Percentiles rank a stretch among this genome's conserved stretches.
Conservation (phyloP, 73 alveolate species). For the Paramecium sonneborni region DNA sequence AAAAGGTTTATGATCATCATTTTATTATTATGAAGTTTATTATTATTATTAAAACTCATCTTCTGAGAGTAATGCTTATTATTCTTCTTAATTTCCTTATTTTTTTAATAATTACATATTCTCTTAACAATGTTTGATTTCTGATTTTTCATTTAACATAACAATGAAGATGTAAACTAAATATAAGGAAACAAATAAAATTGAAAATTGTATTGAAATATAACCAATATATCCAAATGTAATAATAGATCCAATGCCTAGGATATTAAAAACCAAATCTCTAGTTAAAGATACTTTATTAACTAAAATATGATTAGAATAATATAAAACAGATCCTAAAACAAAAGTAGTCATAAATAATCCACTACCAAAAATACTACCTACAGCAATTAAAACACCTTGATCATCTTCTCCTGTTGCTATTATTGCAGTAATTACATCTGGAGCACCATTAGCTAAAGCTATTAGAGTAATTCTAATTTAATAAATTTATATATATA, state of each 20-base stretch:
- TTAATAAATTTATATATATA: neutral
- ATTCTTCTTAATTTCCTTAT: neutral
- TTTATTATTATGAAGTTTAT: neutral
- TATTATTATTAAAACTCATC: neutral
- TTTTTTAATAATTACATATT: neutral
- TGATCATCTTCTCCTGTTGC: conserved; percentile 76
- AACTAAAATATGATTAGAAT: conserved; percentile 73
- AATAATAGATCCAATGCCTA: conserved; percentile 64
- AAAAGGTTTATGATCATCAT: neutral
- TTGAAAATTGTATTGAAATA: neutral
- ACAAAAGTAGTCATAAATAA: conserved; percentile 70
- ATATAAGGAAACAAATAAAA: conserved; percentile 31
- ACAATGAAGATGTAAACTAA: neutral
- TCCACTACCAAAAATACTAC: conserved; percentile 73
- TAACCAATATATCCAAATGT: conserved; percentile 67
- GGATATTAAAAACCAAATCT: conserved; percentile 76
- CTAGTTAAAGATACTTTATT: conserved; percentile 73
- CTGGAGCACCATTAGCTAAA: conserved; percentile 99
- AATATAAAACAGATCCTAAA: conserved; percentile 73
- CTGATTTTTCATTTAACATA: conserved; percentile 15
- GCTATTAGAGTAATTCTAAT: conserved; percentile 93
- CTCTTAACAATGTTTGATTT: neutral
- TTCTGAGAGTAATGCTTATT: neutral
- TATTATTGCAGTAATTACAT: conserved; percentile 92
- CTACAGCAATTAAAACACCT: conserved; percentile 61